Evolutionary conservation across 192 early-diverging fungal genomes (phyloP), one percentile per base, ranked within the genome.

Genomic region (Backusella australiensis): DNA sequence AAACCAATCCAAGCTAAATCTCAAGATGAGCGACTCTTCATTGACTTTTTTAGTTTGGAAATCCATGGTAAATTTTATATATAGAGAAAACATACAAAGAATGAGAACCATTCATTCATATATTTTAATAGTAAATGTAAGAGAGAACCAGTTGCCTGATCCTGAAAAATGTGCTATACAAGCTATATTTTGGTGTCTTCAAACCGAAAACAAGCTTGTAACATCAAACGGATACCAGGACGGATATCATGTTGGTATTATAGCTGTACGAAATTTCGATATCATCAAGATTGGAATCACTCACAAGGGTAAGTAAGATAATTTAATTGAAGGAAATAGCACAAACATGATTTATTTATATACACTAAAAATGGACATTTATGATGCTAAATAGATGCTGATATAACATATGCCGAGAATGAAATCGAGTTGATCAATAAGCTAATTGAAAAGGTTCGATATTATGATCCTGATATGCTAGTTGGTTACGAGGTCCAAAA

Each of bases 401-500:
- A 88, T 38, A 80, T 80, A 4, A 76, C 75, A 34, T 82, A 82
- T 69, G 77, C 85, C 0, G 67, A 78, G 9, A 75, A 86, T 59
- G 96, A 97, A 81, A 34, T 76, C 6, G 80, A 79, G 2, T 81
- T 97, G 82, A 74, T 97, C 36, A 75, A 83, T 9, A 70, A 71
- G 2, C 39, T 97, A 7, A 80, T 91, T 42, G 65, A 85, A 1
- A 83, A 84, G 49, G 88, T 93, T 3, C 85, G 89, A 0, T 67
- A 69, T 6, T 82, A 84, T 44, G 96, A 98, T 79, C 96, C 96
- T 0, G 96, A 98, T 74, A 89, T 98, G 59, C 75, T 98, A 23
- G 83, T 91, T 11, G 97, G 97, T 1, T 98, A 94, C 73, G 96
- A 98, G 49, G 76, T 98, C 4, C 91, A 98, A 41, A 86, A 82